phyloP scores from a whole-genome alignment of 805 yeast genomes.

The Lipomyces anomalus region DNA sequence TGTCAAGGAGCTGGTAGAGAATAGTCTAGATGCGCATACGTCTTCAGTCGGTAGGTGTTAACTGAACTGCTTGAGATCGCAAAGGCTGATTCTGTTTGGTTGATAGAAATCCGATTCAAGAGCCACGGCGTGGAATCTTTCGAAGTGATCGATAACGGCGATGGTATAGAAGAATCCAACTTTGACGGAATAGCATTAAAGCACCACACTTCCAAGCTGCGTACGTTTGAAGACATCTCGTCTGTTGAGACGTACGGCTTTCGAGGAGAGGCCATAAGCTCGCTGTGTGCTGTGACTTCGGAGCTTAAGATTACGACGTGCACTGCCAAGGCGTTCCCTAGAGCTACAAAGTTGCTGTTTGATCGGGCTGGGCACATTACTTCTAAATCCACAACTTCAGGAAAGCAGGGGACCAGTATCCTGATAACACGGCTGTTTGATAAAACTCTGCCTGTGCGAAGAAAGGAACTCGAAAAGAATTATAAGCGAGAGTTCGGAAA shows the following conservation, averaged over 20 bases:
- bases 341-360: constrained; percentile 52
- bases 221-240: constrained; percentile 36
- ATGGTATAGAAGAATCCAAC: constrained; percentile 53
- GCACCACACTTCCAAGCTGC: constrained; percentile 53
- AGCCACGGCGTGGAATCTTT: constrained; percentile 70
- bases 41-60: constrained; percentile 41
- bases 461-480: constrained; percentile 64
- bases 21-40: constrained; percentile 75
- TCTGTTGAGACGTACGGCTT: constrained; percentile 52
- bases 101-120: constrained; percentile 52
- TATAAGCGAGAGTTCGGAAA: constrained; percentile 66
- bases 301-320: constrained; percentile 47
- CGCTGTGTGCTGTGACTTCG: constrained; percentile 44
- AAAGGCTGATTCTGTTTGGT: no score
- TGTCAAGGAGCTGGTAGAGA: constrained; percentile 81
- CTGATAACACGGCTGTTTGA: constrained; percentile 54
- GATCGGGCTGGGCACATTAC: constrained; percentile 50
- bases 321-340: constrained; percentile 42
- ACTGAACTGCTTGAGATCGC: background rate
- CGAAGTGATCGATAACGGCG: constrained; percentile 70
- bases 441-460: constrained; percentile 67
- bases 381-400: constrained; percentile 38
- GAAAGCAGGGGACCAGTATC: constrained; percentile 67
- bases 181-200: constrained; percentile 43
- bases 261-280: constrained; percentile 64